A percentile compares a stretch with the other conserved stretches of the same genome.
These are phyloP conservation scores for Purpureocillium takamizusanense DNA, from an alignment of 2,329 filamentous ascomycete genomes.

Conservation along the genomic window DNA sequence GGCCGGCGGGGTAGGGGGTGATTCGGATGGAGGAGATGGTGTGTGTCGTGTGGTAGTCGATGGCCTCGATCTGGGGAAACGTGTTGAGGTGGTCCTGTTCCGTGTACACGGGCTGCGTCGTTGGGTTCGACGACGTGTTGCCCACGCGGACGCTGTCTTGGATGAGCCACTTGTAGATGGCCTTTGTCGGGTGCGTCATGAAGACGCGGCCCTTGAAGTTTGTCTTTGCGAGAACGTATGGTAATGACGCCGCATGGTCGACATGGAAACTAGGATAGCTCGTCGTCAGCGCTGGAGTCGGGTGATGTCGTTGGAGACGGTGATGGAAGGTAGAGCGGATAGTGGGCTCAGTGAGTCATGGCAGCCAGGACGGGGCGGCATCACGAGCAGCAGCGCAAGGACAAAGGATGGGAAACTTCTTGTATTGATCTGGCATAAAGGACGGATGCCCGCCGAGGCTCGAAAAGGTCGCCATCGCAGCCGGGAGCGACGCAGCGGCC, in stretches of 20 bases:
- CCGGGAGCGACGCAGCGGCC: too few species aligned
- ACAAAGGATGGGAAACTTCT: conserved; percentile 14
- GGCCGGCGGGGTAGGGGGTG: conserved; percentile 91
- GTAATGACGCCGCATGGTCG: conserved; percentile 96
- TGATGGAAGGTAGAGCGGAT: background rate
- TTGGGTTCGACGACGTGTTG: conserved; percentile 54
- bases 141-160: conserved; percentile 92
- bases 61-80: conserved; percentile 89
- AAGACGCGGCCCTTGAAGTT: conserved; percentile 96
- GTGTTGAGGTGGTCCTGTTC: conserved; percentile 93
- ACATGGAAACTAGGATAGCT: conserved; percentile 77
- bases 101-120: conserved; percentile 75
- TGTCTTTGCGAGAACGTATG: conserved; percentile 94
- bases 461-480: too few species aligned
- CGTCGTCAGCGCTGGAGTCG: conserved; percentile 2
- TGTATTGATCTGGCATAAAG: conserved; percentile 28
- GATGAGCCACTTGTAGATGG: conserved; percentile 99
- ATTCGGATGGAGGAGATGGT: conserved; percentile 95
- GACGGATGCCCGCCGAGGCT: too few species aligned
- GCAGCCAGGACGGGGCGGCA: conserved; percentile 1
- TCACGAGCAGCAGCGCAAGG: conserved; percentile 5
- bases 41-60: conserved; percentile 96
- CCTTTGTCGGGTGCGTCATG: conserved; percentile 98
- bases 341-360: background rate
- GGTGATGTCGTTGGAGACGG: too few species aligned